Base-by-base conservation (phyloP, 768 basidiomycete genomes). In the Suillus sp. region DNA sequence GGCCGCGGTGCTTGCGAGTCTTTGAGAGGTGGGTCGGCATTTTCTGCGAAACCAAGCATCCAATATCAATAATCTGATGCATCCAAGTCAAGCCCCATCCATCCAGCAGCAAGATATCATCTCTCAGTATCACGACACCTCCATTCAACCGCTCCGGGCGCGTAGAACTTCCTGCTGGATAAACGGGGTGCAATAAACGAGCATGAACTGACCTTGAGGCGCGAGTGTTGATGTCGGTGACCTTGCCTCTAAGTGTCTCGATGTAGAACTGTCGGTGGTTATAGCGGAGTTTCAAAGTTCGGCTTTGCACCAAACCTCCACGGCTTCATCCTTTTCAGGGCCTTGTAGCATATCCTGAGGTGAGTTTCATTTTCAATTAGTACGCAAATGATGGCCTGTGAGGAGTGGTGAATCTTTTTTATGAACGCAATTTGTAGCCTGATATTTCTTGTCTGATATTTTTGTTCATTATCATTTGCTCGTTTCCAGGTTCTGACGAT, bases 1-100 rank as follows among this genome's bases (percentile, higher is more conserved):
- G 96, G 73, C 96, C 96, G 76, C 96, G 89, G 83, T 97, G 96
- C 83, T 99, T 99, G 83, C 96, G 91, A 80, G 96, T 99, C 83
- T 98, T 98, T 73, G 90, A 85, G 83, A 95, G 84, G 77, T 86
- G 95, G 78, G 96, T 94, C 79, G 97, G 97, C 97, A 97, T 98
- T 80, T 81, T 80, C 79, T 83, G 69, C 61, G 63, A 54, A 51
- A 22, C 18, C 67, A 64, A 57, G 63, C 50, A 61, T 40, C 68
- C 59, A 32, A 68, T 72, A 54, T 71, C 67, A 63, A 64, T 43
- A 62, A 66, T 56, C 65, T 20, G 59, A 67, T 75, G 59, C 76
- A 81, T 79, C 79, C 70, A 60, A 65, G 67, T 64, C 61, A 57
- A 56, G 65, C 70, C 70, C 69, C 64, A 71, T 73, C 78, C 84